Conservation (phyloP, 2,329 filamentous ascomycete genomes). For the Colletotrichum tamarilloi region DNA sequence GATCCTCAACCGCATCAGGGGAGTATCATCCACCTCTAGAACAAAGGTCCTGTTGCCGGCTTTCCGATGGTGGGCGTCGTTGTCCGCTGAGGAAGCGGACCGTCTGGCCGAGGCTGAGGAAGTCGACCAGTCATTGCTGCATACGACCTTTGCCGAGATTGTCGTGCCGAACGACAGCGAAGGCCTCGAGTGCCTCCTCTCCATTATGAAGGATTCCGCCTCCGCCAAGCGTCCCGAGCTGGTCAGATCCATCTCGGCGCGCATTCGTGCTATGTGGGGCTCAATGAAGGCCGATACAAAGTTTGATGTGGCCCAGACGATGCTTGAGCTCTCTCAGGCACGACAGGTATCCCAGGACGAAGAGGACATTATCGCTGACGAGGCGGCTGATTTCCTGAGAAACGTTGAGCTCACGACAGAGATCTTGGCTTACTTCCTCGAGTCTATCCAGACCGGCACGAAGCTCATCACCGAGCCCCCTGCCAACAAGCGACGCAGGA, state of each 20-base stretch:
- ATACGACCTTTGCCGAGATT: constrained; percentile 60
- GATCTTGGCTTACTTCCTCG: constrained; percentile 78
- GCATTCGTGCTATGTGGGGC: constrained; percentile 78
- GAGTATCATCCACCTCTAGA: constrained; percentile 75
- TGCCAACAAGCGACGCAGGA: constrained; percentile 82
- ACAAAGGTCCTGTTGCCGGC: constrained; percentile 82
- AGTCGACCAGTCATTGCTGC: constrained; percentile 53
- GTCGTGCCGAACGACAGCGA: constrained; percentile 64
- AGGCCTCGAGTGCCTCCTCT: constrained; percentile 64
- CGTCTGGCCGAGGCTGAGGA: constrained; percentile 53
- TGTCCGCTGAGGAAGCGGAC: constrained; percentile 62
- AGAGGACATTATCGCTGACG: constrained; percentile 57
- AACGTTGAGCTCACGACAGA: constrained; percentile 79
- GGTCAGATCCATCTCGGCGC: constrained; percentile 72
- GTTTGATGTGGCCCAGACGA: constrained; percentile 67
- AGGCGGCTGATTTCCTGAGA: constrained; percentile 79
- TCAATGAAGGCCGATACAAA: constrained; percentile 74
- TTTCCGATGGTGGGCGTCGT: constrained; percentile 74
- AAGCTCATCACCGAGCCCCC: constrained; percentile 79
- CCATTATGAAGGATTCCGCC: constrained; percentile 55
- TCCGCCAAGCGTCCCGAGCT: constrained; percentile 61
- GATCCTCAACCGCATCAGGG: constrained; percentile 78
- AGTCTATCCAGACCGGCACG: constrained; percentile 78
- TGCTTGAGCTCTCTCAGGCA: constrained; percentile 71
- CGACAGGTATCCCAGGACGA: constrained; percentile 53